Conservation (phyloP, 140 eudicot species). For the Ambrosia hybrid region DNA sequence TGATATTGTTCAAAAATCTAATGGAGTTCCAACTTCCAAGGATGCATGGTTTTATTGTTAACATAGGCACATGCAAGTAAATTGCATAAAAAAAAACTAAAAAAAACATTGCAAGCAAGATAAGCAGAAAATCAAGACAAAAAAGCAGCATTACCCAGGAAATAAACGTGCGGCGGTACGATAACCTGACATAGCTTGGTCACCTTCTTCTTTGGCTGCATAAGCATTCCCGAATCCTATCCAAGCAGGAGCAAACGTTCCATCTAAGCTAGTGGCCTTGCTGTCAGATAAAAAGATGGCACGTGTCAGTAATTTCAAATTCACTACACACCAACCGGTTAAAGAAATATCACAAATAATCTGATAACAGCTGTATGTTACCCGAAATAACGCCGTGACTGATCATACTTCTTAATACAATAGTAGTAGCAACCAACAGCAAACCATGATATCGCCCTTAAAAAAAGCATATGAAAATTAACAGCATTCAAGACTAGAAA, state of each 20-base stretch:
- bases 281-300: constrained; percentile 39
- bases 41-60: background rate
- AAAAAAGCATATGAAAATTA: background rate
- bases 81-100: no score
- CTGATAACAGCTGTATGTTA: constrained; percentile 14
- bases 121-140: background rate
- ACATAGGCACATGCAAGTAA: background rate
- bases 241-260: constrained; percentile 98
- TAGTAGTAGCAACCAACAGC: constrained; percentile 98
- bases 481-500: background rate
- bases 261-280: constrained; percentile 90
- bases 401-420: constrained; percentile 92
- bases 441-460: constrained; percentile 96
- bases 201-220: constrained; percentile 97
- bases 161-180: constrained; percentile 98
- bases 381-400: constrained; percentile 97
- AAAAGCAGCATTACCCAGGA: constrained; percentile 70
- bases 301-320: constrained; percentile 7
- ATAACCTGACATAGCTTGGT: constrained; percentile 96
- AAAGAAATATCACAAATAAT: no score
- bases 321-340: background rate
- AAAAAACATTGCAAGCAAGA: no score
- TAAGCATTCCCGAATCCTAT: constrained; percentile 94
- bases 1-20: background rate
- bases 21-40: background rate